Percentiles rank a stretch among this genome's conserved stretches.
phyloP scores from a whole-genome alignment of 305 asterid species.

The Fraxinus ornus region DNA sequence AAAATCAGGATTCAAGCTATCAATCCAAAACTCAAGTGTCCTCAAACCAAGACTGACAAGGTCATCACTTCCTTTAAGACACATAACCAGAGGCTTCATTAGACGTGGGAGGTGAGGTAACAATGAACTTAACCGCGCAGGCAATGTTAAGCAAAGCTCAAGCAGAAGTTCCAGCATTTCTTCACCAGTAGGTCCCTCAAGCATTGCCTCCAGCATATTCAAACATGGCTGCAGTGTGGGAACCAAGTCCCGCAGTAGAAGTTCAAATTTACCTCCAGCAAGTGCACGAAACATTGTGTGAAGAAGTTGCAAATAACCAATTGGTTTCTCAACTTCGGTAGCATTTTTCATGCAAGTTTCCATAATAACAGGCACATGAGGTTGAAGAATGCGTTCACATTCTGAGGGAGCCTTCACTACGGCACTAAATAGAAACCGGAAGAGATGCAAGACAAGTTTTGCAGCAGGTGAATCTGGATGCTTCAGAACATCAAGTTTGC shows the following conservation, averaged over 20 bases:
- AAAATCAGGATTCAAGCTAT: constrained; percentile 98
- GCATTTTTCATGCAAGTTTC: constrained; percentile 97
- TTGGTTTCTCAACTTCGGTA: constrained; percentile 84
- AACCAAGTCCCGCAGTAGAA: constrained; percentile 82
- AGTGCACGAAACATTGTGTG: constrained; percentile 98
- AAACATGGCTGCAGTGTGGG: constrained; percentile 88
- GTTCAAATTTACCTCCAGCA: constrained; percentile 96
- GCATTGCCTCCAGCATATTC: constrained; percentile 88
- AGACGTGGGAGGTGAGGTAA: constrained; percentile 96
- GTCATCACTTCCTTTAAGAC: constrained; percentile 94
- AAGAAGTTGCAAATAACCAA: constrained; percentile 92
- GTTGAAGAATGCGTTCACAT: constrained; percentile 95
- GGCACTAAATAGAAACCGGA: constrained; percentile 82
- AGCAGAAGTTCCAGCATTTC: constrained; percentile 84
- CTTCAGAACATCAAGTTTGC: constrained; percentile 97
- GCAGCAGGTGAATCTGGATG: constrained; percentile 98
- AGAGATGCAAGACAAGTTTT: constrained; percentile 94
- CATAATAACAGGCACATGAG: constrained; percentile 91
- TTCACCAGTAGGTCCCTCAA: constrained; percentile 95
- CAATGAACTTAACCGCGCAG: constrained; percentile 91
- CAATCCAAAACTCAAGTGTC: constrained; percentile 99
- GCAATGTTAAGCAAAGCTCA: constrained; percentile 88
- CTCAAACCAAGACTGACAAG: constrained; percentile 89
- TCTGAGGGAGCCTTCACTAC: constrained; percentile 95
- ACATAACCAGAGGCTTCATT: constrained; percentile 98